Conservation (phyloP, 345 rosid species). For the Populus ilicifolia region DNA sequence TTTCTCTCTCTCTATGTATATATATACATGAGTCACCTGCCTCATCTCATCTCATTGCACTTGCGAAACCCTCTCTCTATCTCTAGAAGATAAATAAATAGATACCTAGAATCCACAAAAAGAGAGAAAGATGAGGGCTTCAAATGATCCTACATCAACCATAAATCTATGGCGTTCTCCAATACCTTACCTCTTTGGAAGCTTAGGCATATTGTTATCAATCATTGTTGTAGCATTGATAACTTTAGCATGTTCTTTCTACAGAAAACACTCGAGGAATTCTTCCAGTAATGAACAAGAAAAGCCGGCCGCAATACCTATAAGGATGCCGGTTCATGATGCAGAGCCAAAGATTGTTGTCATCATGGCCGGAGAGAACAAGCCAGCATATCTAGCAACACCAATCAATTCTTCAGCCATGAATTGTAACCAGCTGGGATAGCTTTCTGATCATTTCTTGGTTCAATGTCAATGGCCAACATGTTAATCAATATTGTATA, state of each 20-base stretch:
- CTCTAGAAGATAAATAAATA: background rate
- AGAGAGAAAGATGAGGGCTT: background rate
- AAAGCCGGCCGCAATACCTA: background rate
- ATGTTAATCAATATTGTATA: too few relatives aligned
- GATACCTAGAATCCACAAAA: background rate
- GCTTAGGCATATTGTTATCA: conserved; percentile 32
- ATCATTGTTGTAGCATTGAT: conserved; percentile 38
- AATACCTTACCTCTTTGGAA: conserved; percentile 45
- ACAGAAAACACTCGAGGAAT: conserved; percentile 3
- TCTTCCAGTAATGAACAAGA: background rate
- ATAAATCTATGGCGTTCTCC: conserved; percentile 41
- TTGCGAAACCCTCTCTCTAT: background rate
- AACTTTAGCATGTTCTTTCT: conserved; percentile 30
- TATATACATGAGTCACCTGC: background rate
- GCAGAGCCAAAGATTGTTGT: conserved; percentile 42
- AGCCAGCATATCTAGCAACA: conserved; percentile 49
- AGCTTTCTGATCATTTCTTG: background rate
- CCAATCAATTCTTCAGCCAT: conserved; percentile 19
- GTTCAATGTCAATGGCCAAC: too few relatives aligned
- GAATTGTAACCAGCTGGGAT: background rate
- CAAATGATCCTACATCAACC: background rate
- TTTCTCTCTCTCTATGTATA: background rate
- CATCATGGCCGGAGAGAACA: conserved; percentile 54
- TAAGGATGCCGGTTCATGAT: conserved; percentile 5
- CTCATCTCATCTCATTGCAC: background rate